phyloP scores from a whole-genome alignment of 805 yeast species.

The Starmerella apis region DNA sequence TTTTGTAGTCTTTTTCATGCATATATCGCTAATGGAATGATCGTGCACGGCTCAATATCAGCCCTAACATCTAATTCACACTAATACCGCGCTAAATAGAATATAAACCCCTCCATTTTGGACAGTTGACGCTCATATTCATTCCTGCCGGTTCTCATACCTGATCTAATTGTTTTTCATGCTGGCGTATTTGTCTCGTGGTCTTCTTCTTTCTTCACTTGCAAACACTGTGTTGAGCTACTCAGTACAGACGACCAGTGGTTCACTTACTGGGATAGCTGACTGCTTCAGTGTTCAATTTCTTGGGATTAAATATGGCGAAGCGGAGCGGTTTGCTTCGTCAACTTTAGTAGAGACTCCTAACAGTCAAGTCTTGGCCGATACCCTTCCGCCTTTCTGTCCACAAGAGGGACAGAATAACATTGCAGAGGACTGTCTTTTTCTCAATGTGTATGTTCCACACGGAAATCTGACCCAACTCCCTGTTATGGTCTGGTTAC shows the following conservation, averaged over 20 bases:
- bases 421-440: conserved; percentile 2
- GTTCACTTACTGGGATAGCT: not conserved
- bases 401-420: not conserved
- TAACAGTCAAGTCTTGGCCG: not conserved
- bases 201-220: not conserved
- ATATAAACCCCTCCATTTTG: too few relatives aligned
- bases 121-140: too few relatives aligned
- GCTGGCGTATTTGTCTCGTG: too few relatives aligned
- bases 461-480: not conserved
- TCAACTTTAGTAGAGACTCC: not conserved
- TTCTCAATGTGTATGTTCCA: conserved; percentile 3
- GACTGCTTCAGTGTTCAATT: not conserved
- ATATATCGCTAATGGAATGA: too few relatives aligned
- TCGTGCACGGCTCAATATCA: not conserved
- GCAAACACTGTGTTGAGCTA: not conserved
- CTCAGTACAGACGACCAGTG: not conserved
- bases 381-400: not conserved
- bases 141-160: too few relatives aligned
- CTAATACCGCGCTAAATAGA: not conserved
- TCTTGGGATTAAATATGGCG: conserved; percentile 2
- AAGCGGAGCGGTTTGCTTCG: not conserved
- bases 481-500: conserved; percentile 3
- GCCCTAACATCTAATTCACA: not conserved
- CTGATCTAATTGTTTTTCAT: too few relatives aligned
- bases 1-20: too few relatives aligned